These are phyloP conservation scores for Limtongia smithiae DNA, from an alignment of 805 yeast genomes.

Conservation along the genomic window DNA sequence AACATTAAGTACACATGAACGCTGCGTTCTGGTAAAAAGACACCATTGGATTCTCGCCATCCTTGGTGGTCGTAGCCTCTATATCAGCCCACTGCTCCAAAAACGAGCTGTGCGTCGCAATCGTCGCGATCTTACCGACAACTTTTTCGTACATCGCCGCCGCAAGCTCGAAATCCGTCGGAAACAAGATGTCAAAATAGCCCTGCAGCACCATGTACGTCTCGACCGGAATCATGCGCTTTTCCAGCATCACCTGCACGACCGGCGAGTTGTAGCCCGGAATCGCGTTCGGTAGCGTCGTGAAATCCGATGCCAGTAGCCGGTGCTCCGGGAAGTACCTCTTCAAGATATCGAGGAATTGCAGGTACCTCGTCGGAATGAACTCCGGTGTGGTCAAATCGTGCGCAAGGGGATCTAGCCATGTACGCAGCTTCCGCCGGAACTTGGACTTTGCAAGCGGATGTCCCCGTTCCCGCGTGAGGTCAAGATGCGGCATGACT, in stretches of 20 bases:
- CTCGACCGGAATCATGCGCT: conserved; percentile 62
- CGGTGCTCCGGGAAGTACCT: conserved; percentile 72
- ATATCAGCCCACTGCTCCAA: conserved; percentile 67
- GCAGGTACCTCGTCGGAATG: conserved; percentile 71
- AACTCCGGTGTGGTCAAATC: conserved; percentile 69
- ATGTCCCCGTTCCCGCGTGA: conserved; percentile 43
- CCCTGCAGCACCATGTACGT: conserved; percentile 78
- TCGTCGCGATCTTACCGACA: conserved; percentile 55
- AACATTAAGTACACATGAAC: conserved; percentile 29
- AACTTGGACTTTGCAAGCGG: conserved; percentile 55
- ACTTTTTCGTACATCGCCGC: conserved; percentile 60
- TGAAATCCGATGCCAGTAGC: conserved; percentile 69
- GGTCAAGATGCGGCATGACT: conserved; percentile 31
- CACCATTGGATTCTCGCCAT: conserved; percentile 82
- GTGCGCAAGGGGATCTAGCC: conserved; percentile 62
- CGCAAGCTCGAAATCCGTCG: conserved; percentile 67
- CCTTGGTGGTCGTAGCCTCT: conserved; percentile 61
- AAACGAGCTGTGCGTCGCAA: conserved; percentile 60
- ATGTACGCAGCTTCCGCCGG: conserved; percentile 45
- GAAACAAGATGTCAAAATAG: conserved; percentile 79
- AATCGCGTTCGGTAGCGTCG: conserved; percentile 40
- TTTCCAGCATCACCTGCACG: conserved; percentile 69
- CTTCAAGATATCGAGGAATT: conserved; percentile 60
- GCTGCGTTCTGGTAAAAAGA: conserved; percentile 60
- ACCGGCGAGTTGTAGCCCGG: conserved; percentile 69